Evolutionary conservation across 208 protist species (phyloP).

Genomic region (Crithidia brevicula): DNA sequence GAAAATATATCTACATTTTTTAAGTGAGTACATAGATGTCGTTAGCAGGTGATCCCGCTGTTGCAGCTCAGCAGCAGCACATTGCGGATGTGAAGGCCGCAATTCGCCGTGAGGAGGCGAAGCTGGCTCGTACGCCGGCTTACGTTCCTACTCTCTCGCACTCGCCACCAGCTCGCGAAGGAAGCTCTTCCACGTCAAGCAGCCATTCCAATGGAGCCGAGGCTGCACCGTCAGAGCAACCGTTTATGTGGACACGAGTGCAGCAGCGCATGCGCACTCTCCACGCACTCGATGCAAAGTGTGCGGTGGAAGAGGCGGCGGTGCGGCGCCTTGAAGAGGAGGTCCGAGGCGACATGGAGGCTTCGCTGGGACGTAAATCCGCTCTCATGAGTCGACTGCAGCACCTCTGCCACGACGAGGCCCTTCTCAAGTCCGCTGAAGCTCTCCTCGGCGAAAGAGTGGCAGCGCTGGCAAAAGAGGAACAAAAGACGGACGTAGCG

Average conservation of each 20-base stretch:
- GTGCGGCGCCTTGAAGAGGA: constrained; percentile 6
- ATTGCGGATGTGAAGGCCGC: constrained; percentile 5
- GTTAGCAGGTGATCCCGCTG: background rate
- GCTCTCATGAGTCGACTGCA: constrained; percentile 7
- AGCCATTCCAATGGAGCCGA: no score
- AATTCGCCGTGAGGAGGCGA: background rate
- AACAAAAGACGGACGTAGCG: background rate
- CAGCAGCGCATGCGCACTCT: constrained; percentile 8
- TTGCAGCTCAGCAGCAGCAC: background rate
- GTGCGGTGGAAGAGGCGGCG: constrained; percentile 4
- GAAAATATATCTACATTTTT: no score
- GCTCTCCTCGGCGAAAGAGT: background rate
- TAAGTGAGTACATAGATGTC: no score
- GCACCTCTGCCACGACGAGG: constrained; percentile 10
- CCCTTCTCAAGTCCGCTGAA: background rate
- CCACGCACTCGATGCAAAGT: constrained; percentile 15
- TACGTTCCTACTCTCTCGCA: background rate
- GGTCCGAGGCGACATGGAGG: constrained; percentile 6
- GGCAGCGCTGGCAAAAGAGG: background rate
- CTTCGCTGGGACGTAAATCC: background rate
- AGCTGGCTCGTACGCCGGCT: background rate
- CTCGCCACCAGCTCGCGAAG: no score
- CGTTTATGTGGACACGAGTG: background rate
- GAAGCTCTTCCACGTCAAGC: background rate
- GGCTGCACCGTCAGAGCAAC: background rate